These are phyloP conservation scores for Corrigiola litoralis DNA, from an alignment of 179 eudicot genomes.

Conservation along the genomic window DNA sequence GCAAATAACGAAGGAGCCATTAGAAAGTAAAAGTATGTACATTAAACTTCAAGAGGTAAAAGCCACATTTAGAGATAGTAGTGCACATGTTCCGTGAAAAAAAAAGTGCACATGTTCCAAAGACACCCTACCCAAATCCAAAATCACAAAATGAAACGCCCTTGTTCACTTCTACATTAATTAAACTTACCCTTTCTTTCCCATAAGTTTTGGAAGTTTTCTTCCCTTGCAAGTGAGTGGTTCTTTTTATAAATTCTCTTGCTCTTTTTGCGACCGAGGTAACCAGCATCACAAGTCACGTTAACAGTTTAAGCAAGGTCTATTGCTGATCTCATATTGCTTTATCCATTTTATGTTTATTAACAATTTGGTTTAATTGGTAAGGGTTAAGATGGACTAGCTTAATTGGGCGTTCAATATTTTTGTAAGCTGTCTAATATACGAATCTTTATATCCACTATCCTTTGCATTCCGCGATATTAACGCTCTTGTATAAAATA, in stretches of 20 bases:
- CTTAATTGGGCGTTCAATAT: no score
- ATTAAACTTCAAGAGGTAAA: conserved; percentile 5
- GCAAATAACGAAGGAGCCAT: conserved; percentile 4
- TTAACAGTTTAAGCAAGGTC: conserved; percentile 10
- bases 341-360: background rate
- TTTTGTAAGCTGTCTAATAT: no score
- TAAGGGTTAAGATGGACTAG: no score
- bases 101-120: conserved; percentile 32
- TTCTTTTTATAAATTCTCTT: conserved; percentile 8
- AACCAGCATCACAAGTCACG: conserved; percentile 19
- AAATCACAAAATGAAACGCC: background rate
- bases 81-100: conserved; percentile 34
- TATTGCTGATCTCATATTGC: conserved; percentile 7
- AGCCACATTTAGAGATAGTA: background rate
- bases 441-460: no score
- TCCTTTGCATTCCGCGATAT: no score
- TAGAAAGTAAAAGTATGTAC: background rate
- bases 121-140: conserved; percentile 4
- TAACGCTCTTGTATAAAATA: no score
- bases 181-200: conserved; percentile 8
- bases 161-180: conserved; percentile 15
- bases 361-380: background rate
- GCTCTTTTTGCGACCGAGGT: conserved; percentile 10
- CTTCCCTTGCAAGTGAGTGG: conserved; percentile 33
- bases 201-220: conserved; percentile 24